These are phyloP conservation scores for Penicillium cosmopolitanum DNA, from an alignment of 495 filamentous ascomycete species.

Conservation along the genomic window DNA sequence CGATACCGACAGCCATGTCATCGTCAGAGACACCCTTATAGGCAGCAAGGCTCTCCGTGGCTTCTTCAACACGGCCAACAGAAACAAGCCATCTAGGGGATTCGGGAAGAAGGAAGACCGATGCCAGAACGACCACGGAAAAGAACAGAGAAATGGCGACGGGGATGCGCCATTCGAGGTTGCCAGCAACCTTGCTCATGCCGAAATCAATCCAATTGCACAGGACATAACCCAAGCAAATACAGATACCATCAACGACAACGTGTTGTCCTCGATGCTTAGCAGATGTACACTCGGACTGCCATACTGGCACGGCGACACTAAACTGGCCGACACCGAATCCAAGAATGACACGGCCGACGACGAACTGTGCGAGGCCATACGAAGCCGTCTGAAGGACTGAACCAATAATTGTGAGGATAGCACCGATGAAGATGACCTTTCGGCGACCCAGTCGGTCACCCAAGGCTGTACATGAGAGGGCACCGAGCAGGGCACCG, in stretches of 20 bases:
- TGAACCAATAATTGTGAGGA: slow-evolving; percentile 54
- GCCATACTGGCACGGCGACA: slow-evolving; percentile 62
- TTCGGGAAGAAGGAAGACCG: slow-evolving; percentile 59
- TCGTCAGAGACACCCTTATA: slow-evolving; percentile 35
- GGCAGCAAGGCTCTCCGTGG: slow-evolving; percentile 34
- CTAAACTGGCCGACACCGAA: slow-evolving; percentile 62
- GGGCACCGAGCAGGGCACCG: slow-evolving; percentile 47
- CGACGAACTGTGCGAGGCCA: slow-evolving; percentile 35
- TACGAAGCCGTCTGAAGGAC: slow-evolving; percentile 52
- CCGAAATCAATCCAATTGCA: slow-evolving; percentile 70
- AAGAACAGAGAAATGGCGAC: slow-evolving; percentile 52
- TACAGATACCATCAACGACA: slow-evolving; percentile 51
- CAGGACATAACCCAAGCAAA: slow-evolving; percentile 62
- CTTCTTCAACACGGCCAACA: slow-evolving; percentile 35
- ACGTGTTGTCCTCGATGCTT: slow-evolving; percentile 50
- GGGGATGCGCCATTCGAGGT: slow-evolving; percentile 54
- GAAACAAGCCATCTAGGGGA: slow-evolving; percentile 50
- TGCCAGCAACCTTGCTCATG: slow-evolving; percentile 42
- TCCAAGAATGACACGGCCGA: slow-evolving; percentile 58
- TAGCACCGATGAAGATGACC: slow-evolving; percentile 53
- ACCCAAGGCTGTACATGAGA: slow-evolving; percentile 40
- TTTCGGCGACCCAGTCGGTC: slow-evolving; percentile 59
- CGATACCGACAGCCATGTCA: slow-evolving; percentile 31
- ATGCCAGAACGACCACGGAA: slow-evolving; percentile 39
- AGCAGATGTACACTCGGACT: slow-evolving; percentile 34